These are phyloP conservation scores for Phragmites australis DNA, from an alignment of 176 grass and related monocot genomes.

Conservation along the genomic window DNA sequence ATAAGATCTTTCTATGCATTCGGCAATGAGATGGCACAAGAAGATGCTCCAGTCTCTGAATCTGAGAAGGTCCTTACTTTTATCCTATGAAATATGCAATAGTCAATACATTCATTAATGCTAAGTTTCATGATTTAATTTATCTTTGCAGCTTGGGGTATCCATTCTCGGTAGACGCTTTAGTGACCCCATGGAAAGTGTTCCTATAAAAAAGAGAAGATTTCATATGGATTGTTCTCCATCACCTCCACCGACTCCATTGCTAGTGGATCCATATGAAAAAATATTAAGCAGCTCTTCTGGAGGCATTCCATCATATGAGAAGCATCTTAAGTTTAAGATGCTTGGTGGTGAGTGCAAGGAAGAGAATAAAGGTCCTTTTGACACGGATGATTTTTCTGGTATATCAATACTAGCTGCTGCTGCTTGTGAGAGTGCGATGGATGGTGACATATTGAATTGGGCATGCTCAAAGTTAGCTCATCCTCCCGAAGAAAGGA, in stretches of 20 bases:
- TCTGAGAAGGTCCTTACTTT: constrained; percentile 84
- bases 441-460: constrained; percentile 38
- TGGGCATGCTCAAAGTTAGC: constrained; percentile 34
- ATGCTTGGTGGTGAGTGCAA: constrained; percentile 14
- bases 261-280: constrained; percentile 48
- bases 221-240: constrained; percentile 64
- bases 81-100: constrained; percentile 12
- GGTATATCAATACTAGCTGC: constrained; percentile 96
- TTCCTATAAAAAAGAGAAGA: constrained; percentile 97
- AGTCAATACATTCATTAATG: constrained; percentile 15
- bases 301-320: constrained; percentile 44
- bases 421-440: constrained; percentile 76
- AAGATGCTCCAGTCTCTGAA: constrained; percentile 63
- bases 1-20: constrained; percentile 51
- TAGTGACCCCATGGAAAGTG: constrained; percentile 63
- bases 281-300: constrained; percentile 41
- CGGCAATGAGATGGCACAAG: constrained; percentile 39
- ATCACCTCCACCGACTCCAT: constrained; percentile 54
- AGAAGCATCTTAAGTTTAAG: constrained; percentile 45
- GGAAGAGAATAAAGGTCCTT: constrained; percentile 28
- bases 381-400: constrained; percentile 74
- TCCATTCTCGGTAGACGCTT: constrained; percentile 89
- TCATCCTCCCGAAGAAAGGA: constrained; percentile 47
- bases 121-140: constrained; percentile 34
- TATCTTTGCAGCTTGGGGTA: constrained; percentile 66